Conservation (phyloP, 1,284 basidiomycete genomes). For the Ustilago nuda region DNA sequence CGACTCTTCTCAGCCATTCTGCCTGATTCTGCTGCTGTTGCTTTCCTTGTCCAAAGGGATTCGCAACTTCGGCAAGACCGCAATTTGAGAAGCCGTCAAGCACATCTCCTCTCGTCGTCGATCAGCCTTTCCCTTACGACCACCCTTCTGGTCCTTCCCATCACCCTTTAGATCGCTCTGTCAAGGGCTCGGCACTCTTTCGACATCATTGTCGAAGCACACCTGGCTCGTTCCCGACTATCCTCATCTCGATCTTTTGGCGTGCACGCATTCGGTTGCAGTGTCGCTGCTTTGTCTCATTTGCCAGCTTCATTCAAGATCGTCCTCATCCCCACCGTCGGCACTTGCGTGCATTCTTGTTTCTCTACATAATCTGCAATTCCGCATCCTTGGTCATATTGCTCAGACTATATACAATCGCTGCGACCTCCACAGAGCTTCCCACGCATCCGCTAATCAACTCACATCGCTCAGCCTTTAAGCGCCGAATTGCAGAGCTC, state of each 20-base stretch:
- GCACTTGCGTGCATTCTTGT: not conserved
- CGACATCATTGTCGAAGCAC: not conserved
- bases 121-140: not conserved
- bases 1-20: not conserved
- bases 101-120: not conserved
- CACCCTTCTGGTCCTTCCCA: not conserved
- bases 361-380: not conserved
- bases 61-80: not conserved
- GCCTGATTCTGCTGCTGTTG: not conserved
- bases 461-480: not conserved
- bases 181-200: not conserved
- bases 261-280: slow-evolving; percentile 41
- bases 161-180: not conserved
- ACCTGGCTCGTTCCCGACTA: not conserved
- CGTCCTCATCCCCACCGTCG: not conserved
- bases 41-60: not conserved
- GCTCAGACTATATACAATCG: not conserved
- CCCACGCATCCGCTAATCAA: not conserved
- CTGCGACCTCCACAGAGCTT: not conserved
- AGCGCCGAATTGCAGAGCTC: not conserved
- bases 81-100: not conserved
- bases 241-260: not conserved
- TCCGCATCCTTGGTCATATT: not conserved
- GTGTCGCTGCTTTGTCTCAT: slow-evolving; percentile 10
- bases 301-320: slow-evolving; percentile 1